These are phyloP conservation scores for Starmerella powellii DNA, from an alignment of 805 yeast genomes.

Conservation along the genomic window DNA sequence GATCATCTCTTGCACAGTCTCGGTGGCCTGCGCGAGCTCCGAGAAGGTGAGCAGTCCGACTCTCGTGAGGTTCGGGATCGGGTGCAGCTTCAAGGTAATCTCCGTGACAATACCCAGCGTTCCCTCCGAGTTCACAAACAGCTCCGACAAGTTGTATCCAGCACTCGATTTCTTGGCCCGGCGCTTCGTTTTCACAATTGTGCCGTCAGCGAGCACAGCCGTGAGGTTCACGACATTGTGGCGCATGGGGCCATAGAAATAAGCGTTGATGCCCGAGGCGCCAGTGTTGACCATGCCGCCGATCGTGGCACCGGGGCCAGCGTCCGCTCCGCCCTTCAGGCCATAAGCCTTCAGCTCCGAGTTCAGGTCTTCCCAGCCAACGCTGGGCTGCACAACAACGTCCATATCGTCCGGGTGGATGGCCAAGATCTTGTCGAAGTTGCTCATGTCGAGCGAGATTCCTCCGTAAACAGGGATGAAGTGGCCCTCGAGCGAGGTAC, in stretches of 20 bases:
- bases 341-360: slow-evolving; percentile 43
- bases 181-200: slow-evolving; percentile 59
- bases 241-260: slow-evolving; percentile 72
- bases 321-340: slow-evolving; percentile 71
- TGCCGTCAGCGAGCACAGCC: slow-evolving; percentile 77
- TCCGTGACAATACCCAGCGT: slow-evolving; percentile 47
- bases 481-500: slow-evolving; percentile 75
- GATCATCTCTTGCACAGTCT: slow-evolving; percentile 42
- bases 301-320: slow-evolving; percentile 80
- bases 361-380: slow-evolving; percentile 28
- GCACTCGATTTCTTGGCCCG: slow-evolving; percentile 74
- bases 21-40: slow-evolving; percentile 9
- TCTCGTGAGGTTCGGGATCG: slow-evolving; percentile 33
- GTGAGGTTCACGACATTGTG: slow-evolving; percentile 66
- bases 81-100: slow-evolving; percentile 36
- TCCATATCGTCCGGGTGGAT: slow-evolving; percentile 63
- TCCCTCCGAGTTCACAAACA: slow-evolving; percentile 77
- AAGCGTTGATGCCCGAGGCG: slow-evolving; percentile 44
- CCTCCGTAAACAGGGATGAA: slow-evolving; percentile 63
- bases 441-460: slow-evolving; percentile 48
- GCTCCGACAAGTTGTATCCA: slow-evolving; percentile 69
- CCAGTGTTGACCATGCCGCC: slow-evolving; percentile 67
- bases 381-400: slow-evolving; percentile 67
- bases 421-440: slow-evolving; percentile 47
- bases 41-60: slow-evolving; percentile 57